Evolutionary conservation across 257 asterid genomes (phyloP), one percentile per base, ranked within the genome.

Genomic region (Eustoma russellianum): DNA sequence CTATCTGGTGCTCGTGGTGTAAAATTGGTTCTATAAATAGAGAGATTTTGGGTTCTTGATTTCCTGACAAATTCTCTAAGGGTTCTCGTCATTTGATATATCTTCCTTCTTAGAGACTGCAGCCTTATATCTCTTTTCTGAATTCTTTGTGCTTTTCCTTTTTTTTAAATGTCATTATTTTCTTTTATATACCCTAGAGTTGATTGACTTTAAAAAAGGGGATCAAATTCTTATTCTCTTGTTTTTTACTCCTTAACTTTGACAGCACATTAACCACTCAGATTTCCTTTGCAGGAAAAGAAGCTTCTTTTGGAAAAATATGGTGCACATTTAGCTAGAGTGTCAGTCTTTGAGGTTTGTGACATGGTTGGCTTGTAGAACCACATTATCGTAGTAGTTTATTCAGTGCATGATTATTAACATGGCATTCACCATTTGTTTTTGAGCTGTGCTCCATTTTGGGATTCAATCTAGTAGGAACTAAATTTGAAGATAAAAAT

Each of bases 311-410:
- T 92, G 82, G 99, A 92, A 51, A 85, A 61, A 69, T 74, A 78
- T 35, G 99, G 94, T 66, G 90, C 99, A 38, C 95, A 75, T 73
- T 71, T 78, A 70, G 97, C 93, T 13, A 77, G 99, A 68, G 73
- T 92, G 70, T 79, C 94, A 59, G 81, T 92, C 59, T 92, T 75
- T 76, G 97, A 92, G 97, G 99, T 92, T 59, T 52, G 87, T 65
- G 60, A 33, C 49, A 30, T 48, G 28, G 33, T 41, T 16, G 41
- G 40, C 9, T 46, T 46, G 43, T 16, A 16, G 34, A 48, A 18
- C 13, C 18, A 33, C 17, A 17, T 38, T 7, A 7, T 48, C 9
- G 38, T 35, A 38, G 12, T 38, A 10, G 7, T 38, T 11, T 5
- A 38, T 10, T 38, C 43, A 38, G 2, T 38, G 43, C 12, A 38